Conservation (phyloP, 768 basidiomycete species). For the Cyclocybe aegerita region DNA sequence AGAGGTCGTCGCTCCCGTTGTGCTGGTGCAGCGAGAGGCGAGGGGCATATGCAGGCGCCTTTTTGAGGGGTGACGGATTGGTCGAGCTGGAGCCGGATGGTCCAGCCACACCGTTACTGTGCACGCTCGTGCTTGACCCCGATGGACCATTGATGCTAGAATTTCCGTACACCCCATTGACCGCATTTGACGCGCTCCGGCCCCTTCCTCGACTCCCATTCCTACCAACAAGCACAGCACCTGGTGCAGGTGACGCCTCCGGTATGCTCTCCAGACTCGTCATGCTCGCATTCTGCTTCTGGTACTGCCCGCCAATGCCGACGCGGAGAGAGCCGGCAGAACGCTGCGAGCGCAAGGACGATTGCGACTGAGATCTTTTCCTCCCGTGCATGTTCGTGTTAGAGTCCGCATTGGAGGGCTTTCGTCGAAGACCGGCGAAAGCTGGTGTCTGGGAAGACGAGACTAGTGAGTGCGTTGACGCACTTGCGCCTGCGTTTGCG, state of each 20-base stretch:
- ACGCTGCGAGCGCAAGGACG: slow-evolving; percentile 6
- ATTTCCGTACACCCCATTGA: too few species aligned
- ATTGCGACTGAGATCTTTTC: neutral
- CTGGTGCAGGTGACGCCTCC: slow-evolving; percentile 11
- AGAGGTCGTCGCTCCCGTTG: slow-evolving; percentile 42
- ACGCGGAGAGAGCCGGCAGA: slow-evolving; percentile 2
- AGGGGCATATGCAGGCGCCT: slow-evolving; percentile 40
- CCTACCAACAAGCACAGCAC: neutral
- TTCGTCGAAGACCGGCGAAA: neutral
- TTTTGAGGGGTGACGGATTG: slow-evolving; percentile 13
- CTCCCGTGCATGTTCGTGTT: too few species aligned
- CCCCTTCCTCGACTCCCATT: too few species aligned
- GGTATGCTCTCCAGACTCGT: slow-evolving; percentile 23
- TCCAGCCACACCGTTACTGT: neutral
- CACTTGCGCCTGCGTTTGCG: neutral
- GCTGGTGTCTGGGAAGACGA: slow-evolving; percentile 1
- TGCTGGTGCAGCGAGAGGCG: slow-evolving; percentile 53
- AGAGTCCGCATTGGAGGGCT: neutral
- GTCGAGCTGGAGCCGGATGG: neutral
- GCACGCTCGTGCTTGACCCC: too few species aligned
- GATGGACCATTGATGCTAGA: too few species aligned
- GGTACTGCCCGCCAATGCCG: neutral
- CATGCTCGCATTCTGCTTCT: neutral
- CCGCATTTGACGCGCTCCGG: too few species aligned
- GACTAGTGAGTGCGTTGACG: neutral